These are phyloP conservation scores for Nannochloris sp. DNA, from an alignment of 139 green algal genomes.

Conservation along the genomic window DNA sequence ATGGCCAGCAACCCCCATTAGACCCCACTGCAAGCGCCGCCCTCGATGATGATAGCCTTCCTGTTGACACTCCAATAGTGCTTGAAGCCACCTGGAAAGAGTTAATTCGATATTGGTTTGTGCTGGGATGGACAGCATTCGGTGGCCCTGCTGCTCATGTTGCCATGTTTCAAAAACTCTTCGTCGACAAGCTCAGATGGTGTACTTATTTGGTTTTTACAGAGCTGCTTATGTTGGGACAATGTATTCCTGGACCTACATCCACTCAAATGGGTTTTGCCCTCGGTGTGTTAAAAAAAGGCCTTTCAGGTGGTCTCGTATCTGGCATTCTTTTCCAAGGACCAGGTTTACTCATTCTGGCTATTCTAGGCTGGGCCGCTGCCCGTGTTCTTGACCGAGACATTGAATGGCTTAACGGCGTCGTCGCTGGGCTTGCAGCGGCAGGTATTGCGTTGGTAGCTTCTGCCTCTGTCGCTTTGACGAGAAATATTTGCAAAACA, in stretches of 20 bases:
- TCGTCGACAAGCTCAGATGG: constrained; percentile 75
- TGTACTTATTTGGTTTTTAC: constrained; percentile 65
- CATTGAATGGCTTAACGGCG: constrained; percentile 37
- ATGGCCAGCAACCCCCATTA: no score
- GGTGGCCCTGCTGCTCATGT: constrained; percentile 78
- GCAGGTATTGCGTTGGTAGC: constrained; percentile 70
- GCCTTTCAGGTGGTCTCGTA: constrained; percentile 60
- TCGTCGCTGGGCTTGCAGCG: constrained; percentile 33
- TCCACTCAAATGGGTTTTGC: constrained; percentile 58
- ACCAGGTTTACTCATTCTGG: constrained; percentile 77
- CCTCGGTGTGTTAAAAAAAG: constrained; percentile 57
- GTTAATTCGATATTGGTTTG: constrained; percentile 17
- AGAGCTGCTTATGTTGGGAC: constrained; percentile 82
- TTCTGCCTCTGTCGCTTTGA: constrained; percentile 60
- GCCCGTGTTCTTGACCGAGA: constrained; percentile 45
- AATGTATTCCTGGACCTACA: constrained; percentile 85
- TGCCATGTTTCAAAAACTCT: constrained; percentile 38
- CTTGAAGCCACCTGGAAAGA: constrained; percentile 5
- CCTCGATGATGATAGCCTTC: no score
- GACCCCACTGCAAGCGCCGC: no score
- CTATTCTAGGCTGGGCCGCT: constrained; percentile 58
- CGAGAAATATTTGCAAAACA: constrained; percentile 60
- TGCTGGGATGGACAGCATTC: constrained; percentile 74
- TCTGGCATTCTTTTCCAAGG: constrained; percentile 83
- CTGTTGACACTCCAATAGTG: no score